phyloP scores from a whole-genome alignment of 2,329 filamentous ascomycete genomes.

The Sordariomycetes sp. region DNA sequence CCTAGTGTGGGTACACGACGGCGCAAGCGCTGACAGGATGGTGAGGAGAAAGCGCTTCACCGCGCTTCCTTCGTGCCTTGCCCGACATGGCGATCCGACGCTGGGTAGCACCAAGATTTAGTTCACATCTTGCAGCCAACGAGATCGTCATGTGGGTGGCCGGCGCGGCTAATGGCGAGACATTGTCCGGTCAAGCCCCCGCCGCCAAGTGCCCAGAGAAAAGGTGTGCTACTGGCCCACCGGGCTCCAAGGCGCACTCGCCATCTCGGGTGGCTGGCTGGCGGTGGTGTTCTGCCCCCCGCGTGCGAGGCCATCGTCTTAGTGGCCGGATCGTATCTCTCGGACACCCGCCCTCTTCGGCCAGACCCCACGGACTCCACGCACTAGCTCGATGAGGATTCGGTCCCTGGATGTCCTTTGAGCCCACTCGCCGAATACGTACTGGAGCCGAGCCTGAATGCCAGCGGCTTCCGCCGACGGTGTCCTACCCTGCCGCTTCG shows the following conservation, averaged over 20 bases:
- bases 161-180: neutral
- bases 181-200: neutral
- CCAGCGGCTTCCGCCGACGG: too few relatives aligned
- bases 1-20: neutral
- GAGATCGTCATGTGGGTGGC: neutral
- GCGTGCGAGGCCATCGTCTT: too few relatives aligned
- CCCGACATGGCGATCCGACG: neutral
- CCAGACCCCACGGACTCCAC: too few relatives aligned
- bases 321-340: too few relatives aligned
- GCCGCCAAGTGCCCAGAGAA: neutral
- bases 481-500: too few relatives aligned
- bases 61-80: neutral
- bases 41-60: neutral
- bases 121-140: neutral
- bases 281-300: neutral
- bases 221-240: neutral
- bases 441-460: too few relatives aligned
- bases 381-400: too few relatives aligned
- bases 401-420: too few relatives aligned
- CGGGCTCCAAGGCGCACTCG: neutral
- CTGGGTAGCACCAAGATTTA: neutral
- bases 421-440: too few relatives aligned
- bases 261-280: neutral
- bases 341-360: too few relatives aligned
- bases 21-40: neutral